Evolutionary conservation across 441 rosid genomes (phyloP).

Genomic region (Populus hybrid): DNA sequence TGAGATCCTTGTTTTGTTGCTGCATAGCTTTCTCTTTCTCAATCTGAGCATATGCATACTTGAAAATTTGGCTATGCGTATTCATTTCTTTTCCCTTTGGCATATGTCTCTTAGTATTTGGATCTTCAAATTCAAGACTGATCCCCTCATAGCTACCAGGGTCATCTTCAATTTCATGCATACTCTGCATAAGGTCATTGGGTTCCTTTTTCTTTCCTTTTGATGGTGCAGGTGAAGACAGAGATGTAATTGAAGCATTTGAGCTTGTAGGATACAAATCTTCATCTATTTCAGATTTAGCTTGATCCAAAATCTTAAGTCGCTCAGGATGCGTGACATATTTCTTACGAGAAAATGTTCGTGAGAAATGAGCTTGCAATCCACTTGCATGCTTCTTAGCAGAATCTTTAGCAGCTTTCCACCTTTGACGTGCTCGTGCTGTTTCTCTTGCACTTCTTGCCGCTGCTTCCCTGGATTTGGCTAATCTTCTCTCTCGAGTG

Average conservation of each 20-base stretch:
- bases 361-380: constrained; percentile 64
- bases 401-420: constrained; percentile 74
- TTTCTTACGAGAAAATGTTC: constrained; percentile 61
- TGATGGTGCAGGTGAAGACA: constrained; percentile 32
- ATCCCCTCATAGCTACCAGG: constrained; percentile 33
- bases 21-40: constrained; percentile 80
- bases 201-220: constrained; percentile 41
- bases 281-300: constrained; percentile 31
- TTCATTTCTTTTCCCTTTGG: constrained; percentile 42
- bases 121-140: constrained; percentile 32
- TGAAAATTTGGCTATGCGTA: constrained; percentile 64
- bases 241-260: constrained; percentile 32
- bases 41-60: constrained; percentile 65
- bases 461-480: constrained; percentile 87
- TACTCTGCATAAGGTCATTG: constrained; percentile 28
- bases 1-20: constrained; percentile 51
- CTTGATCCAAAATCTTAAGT: constrained; percentile 45
- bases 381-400: constrained; percentile 71
- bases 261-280: constrained; percentile 34
- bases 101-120: constrained; percentile 37
- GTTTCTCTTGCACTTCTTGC: constrained; percentile 68
- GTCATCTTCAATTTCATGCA: constrained; percentile 40
- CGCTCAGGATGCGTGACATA: constrained; percentile 34
- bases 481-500: constrained; percentile 71
- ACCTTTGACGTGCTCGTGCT: constrained; percentile 71